phyloP scores from a whole-genome alignment of 108 stramenopile species.

The Skeletonema potamos region DNA sequence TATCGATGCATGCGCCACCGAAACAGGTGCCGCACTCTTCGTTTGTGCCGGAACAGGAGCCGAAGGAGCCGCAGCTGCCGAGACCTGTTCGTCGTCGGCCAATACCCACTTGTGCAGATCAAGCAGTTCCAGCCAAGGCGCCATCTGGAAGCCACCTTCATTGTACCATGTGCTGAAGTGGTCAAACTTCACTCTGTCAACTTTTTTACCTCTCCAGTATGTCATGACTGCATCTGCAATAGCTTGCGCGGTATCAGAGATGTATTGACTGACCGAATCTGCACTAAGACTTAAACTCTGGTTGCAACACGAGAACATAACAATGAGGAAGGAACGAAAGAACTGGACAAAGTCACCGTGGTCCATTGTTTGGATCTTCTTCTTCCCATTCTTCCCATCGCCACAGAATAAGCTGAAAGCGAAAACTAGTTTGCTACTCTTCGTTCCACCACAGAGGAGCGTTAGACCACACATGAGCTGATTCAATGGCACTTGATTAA shows the following conservation, averaged over 20 bases:
- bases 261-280: conserved; percentile 67
- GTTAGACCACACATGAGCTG: conserved; percentile 89
- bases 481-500: conserved; percentile 68
- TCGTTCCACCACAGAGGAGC: conserved; percentile 84
- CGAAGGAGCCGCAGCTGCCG: conserved; percentile 1
- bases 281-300: conserved; percentile 80
- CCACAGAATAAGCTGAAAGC: conserved; percentile 82
- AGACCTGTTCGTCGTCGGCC: conserved; percentile 43
- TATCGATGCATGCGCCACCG: neutral
- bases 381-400: conserved; percentile 49
- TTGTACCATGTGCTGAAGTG: conserved; percentile 96
- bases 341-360: conserved; percentile 74
- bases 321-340: conserved; percentile 81
- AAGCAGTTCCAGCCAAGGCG: conserved; percentile 95
- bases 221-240: conserved; percentile 84
- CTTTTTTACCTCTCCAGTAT: conserved; percentile 67
- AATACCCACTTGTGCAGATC: conserved; percentile 94
- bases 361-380: conserved; percentile 41
- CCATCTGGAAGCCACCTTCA: conserved; percentile 88
- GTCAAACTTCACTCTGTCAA: conserved; percentile 83
- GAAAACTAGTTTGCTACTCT: conserved; percentile 83
- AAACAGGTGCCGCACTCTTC: neutral
- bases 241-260: conserved; percentile 76
- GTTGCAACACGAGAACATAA: conserved; percentile 87
- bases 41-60: neutral